Evolutionary conservation across 2,329 filamentous ascomycete species (phyloP).

Genomic region (Tolypocladium ovalisporum): DNA sequence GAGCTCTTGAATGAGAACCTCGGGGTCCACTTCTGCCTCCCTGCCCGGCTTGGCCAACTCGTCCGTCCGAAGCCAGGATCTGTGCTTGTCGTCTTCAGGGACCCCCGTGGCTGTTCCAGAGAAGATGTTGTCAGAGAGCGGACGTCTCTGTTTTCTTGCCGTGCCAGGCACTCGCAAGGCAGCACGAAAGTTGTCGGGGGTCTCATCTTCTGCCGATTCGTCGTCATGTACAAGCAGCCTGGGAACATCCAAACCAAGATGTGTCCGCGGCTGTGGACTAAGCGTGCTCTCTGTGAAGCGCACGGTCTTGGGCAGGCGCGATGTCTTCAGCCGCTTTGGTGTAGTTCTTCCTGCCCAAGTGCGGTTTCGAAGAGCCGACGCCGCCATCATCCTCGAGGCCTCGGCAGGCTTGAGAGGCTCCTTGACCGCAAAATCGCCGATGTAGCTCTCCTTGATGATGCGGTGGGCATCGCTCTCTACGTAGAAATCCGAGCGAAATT

Average conservation of each 20-base stretch:
- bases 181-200: neutral
- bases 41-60: neutral
- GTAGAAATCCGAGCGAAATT: constrained; percentile 10
- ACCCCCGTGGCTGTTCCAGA: neutral
- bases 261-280: constrained; percentile 14
- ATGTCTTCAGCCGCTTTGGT: constrained; percentile 15
- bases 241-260: constrained; percentile 14
- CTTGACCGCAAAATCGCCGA: constrained; percentile 11
- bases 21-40: neutral
- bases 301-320: constrained; percentile 14
- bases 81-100: neutral
- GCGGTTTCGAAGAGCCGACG: constrained; percentile 17
- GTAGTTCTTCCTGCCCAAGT: constrained; percentile 6
- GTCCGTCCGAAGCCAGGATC: neutral
- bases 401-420: constrained; percentile 8
- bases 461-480: constrained; percentile 9
- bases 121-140: neutral
- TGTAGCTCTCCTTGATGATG: constrained; percentile 9
- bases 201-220: neutral
- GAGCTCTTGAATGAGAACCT: constrained; percentile 13
- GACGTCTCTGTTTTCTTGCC: neutral
- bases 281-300: constrained; percentile 17
- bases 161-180: neutral
- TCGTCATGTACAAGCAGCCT: constrained; percentile 4
- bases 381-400: constrained; percentile 8